phyloP scores from a whole-genome alignment of 176 grass and related monocot species.

The Dendrocalamus sinicus region DNA sequence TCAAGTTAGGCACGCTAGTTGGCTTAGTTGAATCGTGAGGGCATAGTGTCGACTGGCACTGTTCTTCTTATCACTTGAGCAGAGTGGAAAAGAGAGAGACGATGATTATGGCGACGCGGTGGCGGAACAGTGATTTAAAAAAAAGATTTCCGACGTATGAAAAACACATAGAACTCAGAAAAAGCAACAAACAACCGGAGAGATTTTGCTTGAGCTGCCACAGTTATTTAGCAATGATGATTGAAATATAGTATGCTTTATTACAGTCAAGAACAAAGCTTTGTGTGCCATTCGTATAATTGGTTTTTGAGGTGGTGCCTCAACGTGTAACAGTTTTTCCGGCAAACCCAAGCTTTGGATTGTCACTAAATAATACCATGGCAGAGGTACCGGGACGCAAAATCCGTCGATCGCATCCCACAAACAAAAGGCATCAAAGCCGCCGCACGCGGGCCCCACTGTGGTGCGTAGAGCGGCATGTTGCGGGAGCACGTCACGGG shows the following conservation, averaged over 20 bases:
- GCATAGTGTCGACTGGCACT: too few species aligned
- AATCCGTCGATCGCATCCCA: not conserved
- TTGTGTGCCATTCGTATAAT: not conserved
- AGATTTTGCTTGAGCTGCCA: too few species aligned
- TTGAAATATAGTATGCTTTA: not conserved
- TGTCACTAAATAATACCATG: not conserved
- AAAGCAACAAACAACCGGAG: too few species aligned
- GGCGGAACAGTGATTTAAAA: too few species aligned
- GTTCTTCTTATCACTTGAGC: too few species aligned
- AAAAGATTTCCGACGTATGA: too few species aligned
- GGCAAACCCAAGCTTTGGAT: not conserved
- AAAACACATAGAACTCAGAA: too few species aligned
- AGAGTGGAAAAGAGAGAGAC: too few species aligned
- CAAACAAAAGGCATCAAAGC: conserved; percentile 61
- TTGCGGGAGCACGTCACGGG: conserved; percentile 63
- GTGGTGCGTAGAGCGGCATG: conserved; percentile 44
- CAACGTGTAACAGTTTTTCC: not conserved
- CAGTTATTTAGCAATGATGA: not conserved
- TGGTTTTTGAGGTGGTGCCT: not conserved
- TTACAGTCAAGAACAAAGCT: not conserved
- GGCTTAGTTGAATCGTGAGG: too few species aligned
- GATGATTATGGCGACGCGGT: rapidly evolving
- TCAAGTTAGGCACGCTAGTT: too few species aligned
- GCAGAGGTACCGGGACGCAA: not conserved
- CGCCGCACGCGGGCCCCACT: conserved; percentile 35